These are phyloP conservation scores for Solanum rostratum DNA, from an alignment of 257 asterid species.

Conservation along the genomic window DNA sequence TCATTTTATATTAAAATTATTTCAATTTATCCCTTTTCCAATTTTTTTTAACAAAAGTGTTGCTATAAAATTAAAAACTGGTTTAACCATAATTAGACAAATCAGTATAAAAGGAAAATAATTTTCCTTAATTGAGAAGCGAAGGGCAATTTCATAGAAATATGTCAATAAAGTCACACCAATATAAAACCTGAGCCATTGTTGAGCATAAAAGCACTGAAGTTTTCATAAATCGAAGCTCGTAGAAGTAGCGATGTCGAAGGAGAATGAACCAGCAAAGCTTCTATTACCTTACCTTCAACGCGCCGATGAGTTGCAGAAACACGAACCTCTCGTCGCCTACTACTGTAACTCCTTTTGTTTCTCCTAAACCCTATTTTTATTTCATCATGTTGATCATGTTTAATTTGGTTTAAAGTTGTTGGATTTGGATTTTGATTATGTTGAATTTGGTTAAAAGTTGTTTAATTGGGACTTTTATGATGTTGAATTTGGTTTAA, in stretches of 20 bases:
- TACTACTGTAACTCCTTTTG: conserved; percentile 22
- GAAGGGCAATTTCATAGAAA: neutral
- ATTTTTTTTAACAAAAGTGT: too few relatives aligned
- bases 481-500: neutral
- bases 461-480: neutral
- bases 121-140: neutral
- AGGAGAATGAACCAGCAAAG: conserved; percentile 37
- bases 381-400: neutral
- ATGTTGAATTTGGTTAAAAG: neutral
- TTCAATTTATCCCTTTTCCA: too few relatives aligned
- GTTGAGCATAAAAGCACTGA: neutral
- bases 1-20: too few relatives aligned
- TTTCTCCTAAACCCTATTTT: neutral
- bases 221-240: neutral
- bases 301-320: conserved; percentile 43
- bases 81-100: too few relatives aligned
- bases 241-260: conserved; percentile 13
- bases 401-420: neutral
- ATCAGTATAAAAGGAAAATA: neutral
- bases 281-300: conserved; percentile 29
- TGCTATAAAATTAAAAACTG: too few relatives aligned
- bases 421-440: neutral
- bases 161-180: neutral
- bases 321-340: conserved; percentile 41
- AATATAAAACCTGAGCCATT: neutral